Base-by-base conservation (phyloP, 2,329 filamentous ascomycete species). In the Aspergillus udagawae region DNA sequence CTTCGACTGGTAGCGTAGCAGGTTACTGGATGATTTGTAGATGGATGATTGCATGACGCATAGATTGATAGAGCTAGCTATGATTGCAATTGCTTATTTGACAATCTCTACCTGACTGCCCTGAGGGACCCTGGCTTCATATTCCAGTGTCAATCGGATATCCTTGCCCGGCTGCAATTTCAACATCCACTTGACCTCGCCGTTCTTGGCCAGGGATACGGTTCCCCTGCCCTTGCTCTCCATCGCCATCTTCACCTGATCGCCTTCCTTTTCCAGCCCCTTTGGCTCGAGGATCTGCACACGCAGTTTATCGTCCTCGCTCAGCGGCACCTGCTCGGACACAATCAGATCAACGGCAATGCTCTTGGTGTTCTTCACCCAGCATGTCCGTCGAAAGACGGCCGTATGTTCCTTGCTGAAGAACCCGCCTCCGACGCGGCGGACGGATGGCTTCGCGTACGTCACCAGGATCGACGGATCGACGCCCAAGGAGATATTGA, bases 101-200 rank as follows among this genome's bases (percentile, higher is more conserved):
- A 25, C 21, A 25, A 47, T 4, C 5, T 27, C 44, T 2, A 63
- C 60, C 44, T 65, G 58, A 23, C 51, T 59, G 21, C 70, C 68
- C 38, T 53, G 64, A 1, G 86, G 86, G 63, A 83, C 75, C 23
- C 78, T 79, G 20, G 86, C 80, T 58, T 83, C 80, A 70, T 89
- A 89, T 73, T 86, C 84, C 58, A 90, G 67, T 25, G 73, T 73
- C 59, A 89, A 70, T 70, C 81, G 82, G 17, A 83, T 82, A 3
- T 80, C 78, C 64, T 80, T 79, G 27, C 85, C 84, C 0, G 83
- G 78, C 58, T 85, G 82, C 52, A 89, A 69, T 47, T 69, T 76
- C 10, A 88, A 79, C 53, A 82, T 78, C 84, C 85, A 88, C 54
- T 70, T 70, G 4, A 88, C 69, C 70, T 86, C 81, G 2, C 85